A percentile compares a stretch with the other conserved stretches of the same genome.
Evolutionary conservation across 768 basidiomycete genomes (phyloP).

Genomic region (Suillus variegatus): DNA sequence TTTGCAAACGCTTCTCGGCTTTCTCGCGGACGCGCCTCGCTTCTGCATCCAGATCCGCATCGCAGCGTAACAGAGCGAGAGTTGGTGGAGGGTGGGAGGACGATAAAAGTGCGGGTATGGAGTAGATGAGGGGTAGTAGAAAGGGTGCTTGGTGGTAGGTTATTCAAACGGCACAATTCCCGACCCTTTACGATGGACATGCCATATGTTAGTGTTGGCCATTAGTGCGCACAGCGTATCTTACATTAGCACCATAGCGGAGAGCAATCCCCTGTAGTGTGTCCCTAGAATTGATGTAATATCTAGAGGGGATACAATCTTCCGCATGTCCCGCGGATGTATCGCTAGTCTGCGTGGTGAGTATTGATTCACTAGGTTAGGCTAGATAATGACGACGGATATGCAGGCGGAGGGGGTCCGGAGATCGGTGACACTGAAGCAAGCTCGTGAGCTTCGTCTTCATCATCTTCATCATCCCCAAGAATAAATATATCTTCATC

Average conservation of each 20-base stretch:
- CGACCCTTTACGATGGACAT: constrained; percentile 42
- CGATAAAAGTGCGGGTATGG: constrained; percentile 62
- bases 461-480: constrained; percentile 62
- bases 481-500: constrained; percentile 68
- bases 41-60: constrained; percentile 40
- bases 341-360: background rate
- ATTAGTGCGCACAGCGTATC: constrained; percentile 25
- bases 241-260: constrained; percentile 60
- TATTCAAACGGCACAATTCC: constrained; percentile 65
- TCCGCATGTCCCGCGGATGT: constrained; percentile 4
- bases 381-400: background rate
- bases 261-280: constrained; percentile 68
- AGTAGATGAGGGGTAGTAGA: constrained; percentile 73
- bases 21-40: constrained; percentile 49
- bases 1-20: constrained; percentile 62
- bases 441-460: constrained; percentile 36
- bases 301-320: constrained; percentile 34
- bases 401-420: constrained; percentile 7
- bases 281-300: constrained; percentile 57
- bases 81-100: constrained; percentile 47
- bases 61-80: constrained; percentile 31
- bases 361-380: background rate
- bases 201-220: background rate
- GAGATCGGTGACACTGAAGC: background rate
- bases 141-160: constrained; percentile 62